Conservation (phyloP, 192 early-diverging fungal species). For the Rhizoclosmatium globosum region DNA sequence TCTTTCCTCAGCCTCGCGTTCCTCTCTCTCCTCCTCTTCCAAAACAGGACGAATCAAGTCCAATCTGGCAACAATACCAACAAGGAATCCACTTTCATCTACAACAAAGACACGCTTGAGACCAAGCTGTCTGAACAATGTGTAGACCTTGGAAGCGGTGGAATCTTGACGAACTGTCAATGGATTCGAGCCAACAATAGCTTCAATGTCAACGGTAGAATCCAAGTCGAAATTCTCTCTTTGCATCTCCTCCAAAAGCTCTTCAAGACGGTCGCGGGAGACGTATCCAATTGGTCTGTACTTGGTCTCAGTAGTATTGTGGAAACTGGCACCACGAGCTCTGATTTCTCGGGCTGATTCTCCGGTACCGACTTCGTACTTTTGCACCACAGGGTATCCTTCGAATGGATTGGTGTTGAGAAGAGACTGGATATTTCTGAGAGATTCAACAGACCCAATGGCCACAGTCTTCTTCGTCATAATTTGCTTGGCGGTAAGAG, state of each 20-base stretch:
- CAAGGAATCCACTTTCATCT: slow-evolving; percentile 40
- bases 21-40: slow-evolving; percentile 21
- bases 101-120: slow-evolving; percentile 50
- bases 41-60: slow-evolving; percentile 37
- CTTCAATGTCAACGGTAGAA: slow-evolving; percentile 13
- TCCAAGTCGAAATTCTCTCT: background rate
- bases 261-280: background rate
- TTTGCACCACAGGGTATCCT: slow-evolving; percentile 44
- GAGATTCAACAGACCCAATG: slow-evolving; percentile 17
- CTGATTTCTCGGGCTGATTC: background rate
- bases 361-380: slow-evolving; percentile 29
- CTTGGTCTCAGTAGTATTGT: background rate
- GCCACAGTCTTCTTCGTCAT: slow-evolving; percentile 21
- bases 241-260: slow-evolving; percentile 3
- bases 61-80: slow-evolving; percentile 43
- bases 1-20: slow-evolving; percentile 14
- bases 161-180: slow-evolving; percentile 40
- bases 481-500: slow-evolving; percentile 34
- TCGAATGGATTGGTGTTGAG: background rate
- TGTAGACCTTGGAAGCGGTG: slow-evolving; percentile 47
- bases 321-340: background rate
- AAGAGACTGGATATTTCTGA: background rate
- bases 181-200: background rate
- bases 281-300: slow-evolving; percentile 27
- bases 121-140: slow-evolving; percentile 42